These are phyloP conservation scores for Starmerella gropengiesseri DNA, from an alignment of 805 yeast species.

Conservation along the genomic window DNA sequence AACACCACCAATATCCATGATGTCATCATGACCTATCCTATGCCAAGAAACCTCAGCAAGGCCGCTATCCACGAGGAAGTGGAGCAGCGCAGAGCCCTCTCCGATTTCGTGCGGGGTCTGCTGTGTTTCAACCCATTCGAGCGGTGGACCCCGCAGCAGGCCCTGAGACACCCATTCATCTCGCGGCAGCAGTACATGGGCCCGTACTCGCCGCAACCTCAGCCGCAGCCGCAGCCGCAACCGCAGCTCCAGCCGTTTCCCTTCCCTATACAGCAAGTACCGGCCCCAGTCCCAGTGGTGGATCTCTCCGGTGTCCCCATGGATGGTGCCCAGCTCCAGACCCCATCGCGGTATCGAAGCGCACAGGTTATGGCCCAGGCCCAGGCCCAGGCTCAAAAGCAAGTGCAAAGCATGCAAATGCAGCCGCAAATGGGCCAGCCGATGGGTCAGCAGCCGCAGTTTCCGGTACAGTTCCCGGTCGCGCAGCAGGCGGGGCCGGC, in stretches of 20 bases:
- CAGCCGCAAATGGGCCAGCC: conserved; percentile 1
- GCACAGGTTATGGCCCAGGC: conserved; percentile 9
- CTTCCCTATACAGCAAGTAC: not conserved
- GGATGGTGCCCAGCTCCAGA: conserved; percentile 12
- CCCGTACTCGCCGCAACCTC: conserved; percentile 23
- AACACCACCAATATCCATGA: conserved; percentile 54
- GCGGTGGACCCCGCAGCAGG: conserved; percentile 96
- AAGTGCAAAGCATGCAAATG: conserved; percentile 17
- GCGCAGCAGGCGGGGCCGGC: conserved; percentile 7
- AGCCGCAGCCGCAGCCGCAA: conserved; percentile 5
- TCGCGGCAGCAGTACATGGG: conserved; percentile 48
- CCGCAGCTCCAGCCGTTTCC: no score
- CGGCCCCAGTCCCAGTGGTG: not conserved
- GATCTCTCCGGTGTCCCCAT: not conserved
- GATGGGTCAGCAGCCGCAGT: conserved; percentile 1
- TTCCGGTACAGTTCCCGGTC: conserved; percentile 4
- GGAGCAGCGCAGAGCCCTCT: conserved; percentile 55
- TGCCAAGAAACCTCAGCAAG: conserved; percentile 31
- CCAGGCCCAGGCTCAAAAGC: conserved; percentile 16
- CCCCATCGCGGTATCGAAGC: conserved; percentile 8
- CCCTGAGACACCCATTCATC: conserved; percentile 80
- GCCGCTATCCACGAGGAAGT: conserved; percentile 55
- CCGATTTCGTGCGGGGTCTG: conserved; percentile 69
- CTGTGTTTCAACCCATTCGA: conserved; percentile 82
- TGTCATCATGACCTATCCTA: conserved; percentile 62